Conservation (phyloP, 805 yeast species). For the Starmerella scarabaei region DNA sequence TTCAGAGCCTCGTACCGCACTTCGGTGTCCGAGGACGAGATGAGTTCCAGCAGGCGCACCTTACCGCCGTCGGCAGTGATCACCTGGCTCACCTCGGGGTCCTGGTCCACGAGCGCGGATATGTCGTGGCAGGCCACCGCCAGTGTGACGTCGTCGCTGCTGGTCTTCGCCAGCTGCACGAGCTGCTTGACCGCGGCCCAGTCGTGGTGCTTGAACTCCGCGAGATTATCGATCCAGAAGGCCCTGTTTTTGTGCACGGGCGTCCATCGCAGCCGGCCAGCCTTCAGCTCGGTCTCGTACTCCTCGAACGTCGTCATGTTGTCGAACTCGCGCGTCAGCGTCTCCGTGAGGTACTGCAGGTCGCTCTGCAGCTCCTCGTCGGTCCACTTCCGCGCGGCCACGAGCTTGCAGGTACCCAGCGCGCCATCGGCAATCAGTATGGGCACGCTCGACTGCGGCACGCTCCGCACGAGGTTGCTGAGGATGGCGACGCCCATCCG, state of each 20-base stretch:
- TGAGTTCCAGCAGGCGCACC: constrained; percentile 67
- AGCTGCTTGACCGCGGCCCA: constrained; percentile 60
- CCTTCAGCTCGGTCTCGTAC: constrained; percentile 69
- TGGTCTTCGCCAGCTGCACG: constrained; percentile 28
- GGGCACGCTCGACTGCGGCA: constrained; percentile 39
- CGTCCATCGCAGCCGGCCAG: constrained; percentile 69
- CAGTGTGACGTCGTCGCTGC: constrained; percentile 28
- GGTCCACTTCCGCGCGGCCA: constrained; percentile 82
- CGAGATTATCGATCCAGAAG: constrained; percentile 79
- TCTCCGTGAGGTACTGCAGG: constrained; percentile 42
- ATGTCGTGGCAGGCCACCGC: constrained; percentile 62
- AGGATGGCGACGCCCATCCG: constrained; percentile 70
- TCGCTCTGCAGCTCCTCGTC: constrained; percentile 82
- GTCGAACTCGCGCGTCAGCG: constrained; percentile 59
- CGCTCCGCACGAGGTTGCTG: constrained; percentile 27
- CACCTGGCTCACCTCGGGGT: constrained; percentile 47
- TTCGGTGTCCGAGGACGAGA: constrained; percentile 68
- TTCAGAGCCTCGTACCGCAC: constrained; percentile 90
- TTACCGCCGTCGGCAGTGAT: constrained; percentile 51
- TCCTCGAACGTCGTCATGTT: constrained; percentile 86
- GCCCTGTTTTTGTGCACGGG: constrained; percentile 84
- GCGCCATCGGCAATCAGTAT: constrained; percentile 65
- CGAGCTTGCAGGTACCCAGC: constrained; percentile 48
- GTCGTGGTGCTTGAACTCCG: constrained; percentile 60
- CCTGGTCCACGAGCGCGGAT: constrained; percentile 44